These are phyloP conservation scores for Apium graveolens DNA, from an alignment of 129 eudicot species.

Conservation along the genomic window DNA sequence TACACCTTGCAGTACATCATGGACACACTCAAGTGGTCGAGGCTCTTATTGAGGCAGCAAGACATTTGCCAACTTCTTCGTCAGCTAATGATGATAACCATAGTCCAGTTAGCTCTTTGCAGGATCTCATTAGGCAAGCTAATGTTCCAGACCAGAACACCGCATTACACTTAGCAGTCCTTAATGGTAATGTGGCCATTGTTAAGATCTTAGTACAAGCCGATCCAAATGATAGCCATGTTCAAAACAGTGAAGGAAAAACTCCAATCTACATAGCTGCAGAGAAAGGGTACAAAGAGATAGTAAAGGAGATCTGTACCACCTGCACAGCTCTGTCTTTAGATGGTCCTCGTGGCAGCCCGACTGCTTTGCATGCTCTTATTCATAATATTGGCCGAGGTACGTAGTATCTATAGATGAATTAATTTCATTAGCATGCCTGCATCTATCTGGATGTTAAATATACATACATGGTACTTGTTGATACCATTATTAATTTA, in stretches of 20 bases:
- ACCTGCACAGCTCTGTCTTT: neutral
- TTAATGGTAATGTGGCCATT: neutral
- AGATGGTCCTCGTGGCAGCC: neutral
- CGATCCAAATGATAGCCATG: neutral
- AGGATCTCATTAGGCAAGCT: neutral
- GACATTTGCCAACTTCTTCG: no score
- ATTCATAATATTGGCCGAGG: neutral
- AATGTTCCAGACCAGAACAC: neutral
- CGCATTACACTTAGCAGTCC: neutral
- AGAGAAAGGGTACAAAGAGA: neutral
- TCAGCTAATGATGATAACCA: no score
- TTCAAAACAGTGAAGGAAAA: neutral
- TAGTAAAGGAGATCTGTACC: neutral
- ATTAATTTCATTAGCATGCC: no score
- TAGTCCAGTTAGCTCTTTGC: no score
- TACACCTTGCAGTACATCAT: no score
- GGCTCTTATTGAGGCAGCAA: no score
- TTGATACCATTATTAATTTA: no score
- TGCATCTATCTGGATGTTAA: no score
- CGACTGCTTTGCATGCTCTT: neutral
- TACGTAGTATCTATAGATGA: neutral
- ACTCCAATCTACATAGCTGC: neutral
- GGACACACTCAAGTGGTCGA: no score
- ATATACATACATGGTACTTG: no score
- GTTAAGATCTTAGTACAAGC: neutral